A percentile compares a stretch with the other conserved stretches of the same genome.
Conservation (phyloP, 202 grass and related monocot genomes). For the Brachypodium distachyon region DNA sequence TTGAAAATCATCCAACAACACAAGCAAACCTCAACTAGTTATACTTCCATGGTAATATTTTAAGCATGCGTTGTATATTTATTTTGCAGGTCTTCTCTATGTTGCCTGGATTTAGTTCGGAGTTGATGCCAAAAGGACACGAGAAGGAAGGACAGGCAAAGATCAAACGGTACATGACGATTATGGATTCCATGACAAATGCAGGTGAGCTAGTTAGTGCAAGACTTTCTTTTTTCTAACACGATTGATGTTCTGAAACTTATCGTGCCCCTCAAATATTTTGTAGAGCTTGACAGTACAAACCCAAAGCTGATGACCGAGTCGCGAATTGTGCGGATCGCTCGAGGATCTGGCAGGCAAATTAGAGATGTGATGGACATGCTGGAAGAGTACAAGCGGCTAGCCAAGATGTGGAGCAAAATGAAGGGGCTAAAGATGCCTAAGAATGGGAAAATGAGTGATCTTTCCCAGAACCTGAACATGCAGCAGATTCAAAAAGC, state of each 20-base stretch:
- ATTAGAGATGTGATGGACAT: constrained; percentile 62
- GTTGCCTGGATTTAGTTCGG: constrained; percentile 63
- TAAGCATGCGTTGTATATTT: background rate
- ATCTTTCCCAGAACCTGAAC: constrained; percentile 31
- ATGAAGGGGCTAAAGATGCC: constrained; percentile 62
- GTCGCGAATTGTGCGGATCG: constrained; percentile 53
- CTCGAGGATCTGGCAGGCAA: constrained; percentile 53
- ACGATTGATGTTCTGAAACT: background rate
- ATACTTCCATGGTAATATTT: background rate
- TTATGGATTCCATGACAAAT: constrained; percentile 91
- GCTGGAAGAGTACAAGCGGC: constrained; percentile 73
- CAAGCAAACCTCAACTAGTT: background rate
- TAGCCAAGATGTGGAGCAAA: constrained; percentile 75
- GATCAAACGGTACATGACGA: constrained; percentile 91
- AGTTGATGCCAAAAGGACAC: constrained; percentile 81
- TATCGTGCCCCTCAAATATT: background rate
- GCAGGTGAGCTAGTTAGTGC: constrained; percentile 34
- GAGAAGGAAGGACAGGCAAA: constrained; percentile 89
- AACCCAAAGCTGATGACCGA: constrained; percentile 80
- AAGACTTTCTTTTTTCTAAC: background rate
- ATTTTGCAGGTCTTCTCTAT: constrained; percentile 71
- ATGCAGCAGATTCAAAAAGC: constrained; percentile 44
- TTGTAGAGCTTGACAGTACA: constrained; percentile 75
- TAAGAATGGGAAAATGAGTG: constrained; percentile 42
- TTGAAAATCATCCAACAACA: background rate